A percentile compares a stretch with the other conserved stretches of the same genome.
phyloP scores from a whole-genome alignment of 225 moss, liverwort and hornwort genomes.

The Sphagnum contortum region DNA sequence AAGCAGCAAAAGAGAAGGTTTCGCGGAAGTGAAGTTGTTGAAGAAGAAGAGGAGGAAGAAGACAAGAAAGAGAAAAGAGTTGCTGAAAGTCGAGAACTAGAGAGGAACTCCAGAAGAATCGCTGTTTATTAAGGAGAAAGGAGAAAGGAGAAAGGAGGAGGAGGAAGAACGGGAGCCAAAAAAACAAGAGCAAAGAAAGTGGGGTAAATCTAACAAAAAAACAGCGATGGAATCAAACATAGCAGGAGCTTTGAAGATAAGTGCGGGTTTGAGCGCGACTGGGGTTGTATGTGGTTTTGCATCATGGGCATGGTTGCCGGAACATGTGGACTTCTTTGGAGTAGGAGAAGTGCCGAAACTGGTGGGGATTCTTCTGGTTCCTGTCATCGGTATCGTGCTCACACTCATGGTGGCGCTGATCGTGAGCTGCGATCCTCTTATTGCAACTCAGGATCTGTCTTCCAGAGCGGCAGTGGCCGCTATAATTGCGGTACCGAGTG shows the following conservation, averaged over 20 bases:
- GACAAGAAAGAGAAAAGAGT: too few relatives aligned
- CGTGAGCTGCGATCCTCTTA: slow-evolving; percentile 47
- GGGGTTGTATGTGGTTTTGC: slow-evolving; percentile 23
- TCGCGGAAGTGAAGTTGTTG: too few relatives aligned
- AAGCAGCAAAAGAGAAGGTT: too few relatives aligned
- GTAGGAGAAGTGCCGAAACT: slow-evolving; percentile 28
- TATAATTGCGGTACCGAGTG: slow-evolving; percentile 42
- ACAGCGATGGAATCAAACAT: too few relatives aligned
- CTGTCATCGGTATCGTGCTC: slow-evolving; percentile 18
- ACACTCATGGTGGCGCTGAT: slow-evolving; percentile 43
- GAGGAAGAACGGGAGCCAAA: too few relatives aligned
- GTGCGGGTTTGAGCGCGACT: slow-evolving; percentile 16
- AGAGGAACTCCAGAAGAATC: too few relatives aligned
- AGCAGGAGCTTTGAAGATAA: slow-evolving; percentile 10
- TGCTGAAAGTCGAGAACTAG: too few relatives aligned
- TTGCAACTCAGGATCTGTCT: slow-evolving; percentile 30
- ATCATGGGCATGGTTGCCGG: slow-evolving; percentile 28
- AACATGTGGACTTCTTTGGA: slow-evolving; percentile 29
- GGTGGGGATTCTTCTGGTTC: slow-evolving; percentile 41
- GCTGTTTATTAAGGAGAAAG: too few relatives aligned
- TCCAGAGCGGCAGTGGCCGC: slow-evolving; percentile 42
- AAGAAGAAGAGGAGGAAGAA: too few relatives aligned
- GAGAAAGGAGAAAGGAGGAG: too few relatives aligned
- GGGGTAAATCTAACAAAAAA: too few relatives aligned
- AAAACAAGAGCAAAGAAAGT: too few relatives aligned